A percentile compares a stretch with the other conserved stretches of the same genome.
These are phyloP conservation scores for Fraxinus sp. DNA, from an alignment of 305 asterid genomes.

Conservation along the genomic window DNA sequence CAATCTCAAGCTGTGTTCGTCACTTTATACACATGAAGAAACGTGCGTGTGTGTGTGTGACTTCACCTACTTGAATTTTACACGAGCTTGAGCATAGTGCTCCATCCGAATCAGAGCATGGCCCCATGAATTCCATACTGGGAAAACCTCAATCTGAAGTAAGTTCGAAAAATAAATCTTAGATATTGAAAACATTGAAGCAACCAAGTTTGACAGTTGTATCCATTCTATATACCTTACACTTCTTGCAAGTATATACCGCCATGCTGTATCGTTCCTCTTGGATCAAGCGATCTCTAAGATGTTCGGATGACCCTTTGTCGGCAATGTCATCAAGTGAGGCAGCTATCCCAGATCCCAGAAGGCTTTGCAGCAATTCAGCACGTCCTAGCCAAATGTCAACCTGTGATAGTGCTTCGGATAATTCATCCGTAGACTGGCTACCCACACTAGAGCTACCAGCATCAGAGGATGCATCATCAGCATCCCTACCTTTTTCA, in stretches of 20 bases:
- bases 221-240: slow-evolving; percentile 59
- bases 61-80: slow-evolving; percentile 82
- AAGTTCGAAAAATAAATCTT: slow-evolving; percentile 18
- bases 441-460: slow-evolving; percentile 92
- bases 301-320: slow-evolving; percentile 83
- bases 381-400: slow-evolving; percentile 94
- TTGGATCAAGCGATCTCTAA: slow-evolving; percentile 83
- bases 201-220: background rate
- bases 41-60: background rate
- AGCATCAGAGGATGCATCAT: slow-evolving; percentile 91
- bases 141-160: slow-evolving; percentile 83
- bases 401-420: slow-evolving; percentile 78
- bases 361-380: slow-evolving; percentile 90
- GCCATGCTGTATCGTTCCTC: slow-evolving; percentile 99
- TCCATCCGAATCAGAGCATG: slow-evolving; percentile 95
- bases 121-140: slow-evolving; percentile 98
- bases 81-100: slow-evolving; percentile 96
- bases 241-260: slow-evolving; percentile 95
- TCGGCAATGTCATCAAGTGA: slow-evolving; percentile 97
- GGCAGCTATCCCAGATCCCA: slow-evolving; percentile 97
- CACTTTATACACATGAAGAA: background rate
- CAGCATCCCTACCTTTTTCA: slow-evolving; percentile 74
- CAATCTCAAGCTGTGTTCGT: background rate
- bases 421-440: slow-evolving; percentile 85
- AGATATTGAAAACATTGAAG: slow-evolving; percentile 14